Evolutionary conservation across 1,284 basidiomycete species (phyloP).

Genomic region (Heliocybe sulcata): DNA sequence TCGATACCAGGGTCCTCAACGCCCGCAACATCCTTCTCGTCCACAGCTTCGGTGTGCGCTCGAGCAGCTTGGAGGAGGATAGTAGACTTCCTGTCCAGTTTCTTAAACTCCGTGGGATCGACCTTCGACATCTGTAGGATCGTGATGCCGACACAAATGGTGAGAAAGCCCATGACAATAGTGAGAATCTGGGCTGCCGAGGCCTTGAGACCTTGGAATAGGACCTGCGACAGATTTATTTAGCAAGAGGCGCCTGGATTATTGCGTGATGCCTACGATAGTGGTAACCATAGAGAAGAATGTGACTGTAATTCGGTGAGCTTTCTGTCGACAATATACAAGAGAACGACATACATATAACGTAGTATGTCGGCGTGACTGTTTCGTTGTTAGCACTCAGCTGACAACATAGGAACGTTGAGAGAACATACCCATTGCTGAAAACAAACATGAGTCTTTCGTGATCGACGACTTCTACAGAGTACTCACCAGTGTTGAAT

Average conservation of each 20-base stretch:
- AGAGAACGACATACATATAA: conserved; percentile 49
- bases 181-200: conserved; percentile 76
- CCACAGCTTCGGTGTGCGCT: conserved; percentile 50
- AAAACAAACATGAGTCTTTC: conserved; percentile 4
- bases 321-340: conserved; percentile 10
- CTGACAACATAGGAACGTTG: conserved; percentile 3
- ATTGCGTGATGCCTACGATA: conserved; percentile 37
- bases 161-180: conserved; percentile 85
- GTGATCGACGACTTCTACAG: neutral
- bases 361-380: conserved; percentile 89
- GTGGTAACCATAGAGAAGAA: conserved; percentile 88
- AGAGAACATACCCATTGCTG: conserved; percentile 63
- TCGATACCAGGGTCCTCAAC: conserved; percentile 83
- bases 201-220: conserved; percentile 88
- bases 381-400: conserved; percentile 13
- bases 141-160: conserved; percentile 86
- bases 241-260: neutral
- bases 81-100: conserved; percentile 80
- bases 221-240: conserved; percentile 39
- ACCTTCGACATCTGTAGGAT: conserved; percentile 96
- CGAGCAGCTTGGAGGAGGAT: conserved; percentile 77
- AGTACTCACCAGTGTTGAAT: conserved; percentile 77
- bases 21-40: conserved; percentile 49
- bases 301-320: conserved; percentile 47
- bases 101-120: conserved; percentile 67